Conservation (phyloP, 371 early-diverging fungal species). For the Actinomucor elegans region DNA sequence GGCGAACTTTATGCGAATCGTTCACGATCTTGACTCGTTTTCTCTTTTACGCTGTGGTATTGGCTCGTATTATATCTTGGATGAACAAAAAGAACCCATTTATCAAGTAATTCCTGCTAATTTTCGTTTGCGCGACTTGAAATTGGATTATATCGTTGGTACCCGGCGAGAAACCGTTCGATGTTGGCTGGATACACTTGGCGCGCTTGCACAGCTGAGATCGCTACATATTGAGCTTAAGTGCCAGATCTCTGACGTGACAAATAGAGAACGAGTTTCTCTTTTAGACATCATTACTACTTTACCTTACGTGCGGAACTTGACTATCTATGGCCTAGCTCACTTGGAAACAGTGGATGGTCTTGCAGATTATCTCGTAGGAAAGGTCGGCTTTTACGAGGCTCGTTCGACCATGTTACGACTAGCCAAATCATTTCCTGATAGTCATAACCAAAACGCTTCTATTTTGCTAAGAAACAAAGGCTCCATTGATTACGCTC, state of each 20-base stretch:
- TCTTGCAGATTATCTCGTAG: neutral
- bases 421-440: neutral
- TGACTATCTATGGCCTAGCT: neutral
- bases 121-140: no score
- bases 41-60: neutral
- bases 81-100: no score
- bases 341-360: neutral
- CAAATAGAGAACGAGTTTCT: neutral
- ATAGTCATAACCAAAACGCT: neutral
- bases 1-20: neutral
- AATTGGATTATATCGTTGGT: no score
- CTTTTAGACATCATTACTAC: neutral
- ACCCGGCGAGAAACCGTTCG: no score
- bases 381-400: neutral
- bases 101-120: no score
- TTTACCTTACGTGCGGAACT: neutral
- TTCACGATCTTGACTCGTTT: neutral
- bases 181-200: no score
- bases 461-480: neutral
- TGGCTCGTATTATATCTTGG: no score
- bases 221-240: neutral
- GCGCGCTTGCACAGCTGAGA: neutral
- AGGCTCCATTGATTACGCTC: no score
- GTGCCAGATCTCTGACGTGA: neutral
- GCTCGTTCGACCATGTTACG: neutral